Conservation (phyloP, 805 yeast genomes). For the Ogataea naganishii region DNA sequence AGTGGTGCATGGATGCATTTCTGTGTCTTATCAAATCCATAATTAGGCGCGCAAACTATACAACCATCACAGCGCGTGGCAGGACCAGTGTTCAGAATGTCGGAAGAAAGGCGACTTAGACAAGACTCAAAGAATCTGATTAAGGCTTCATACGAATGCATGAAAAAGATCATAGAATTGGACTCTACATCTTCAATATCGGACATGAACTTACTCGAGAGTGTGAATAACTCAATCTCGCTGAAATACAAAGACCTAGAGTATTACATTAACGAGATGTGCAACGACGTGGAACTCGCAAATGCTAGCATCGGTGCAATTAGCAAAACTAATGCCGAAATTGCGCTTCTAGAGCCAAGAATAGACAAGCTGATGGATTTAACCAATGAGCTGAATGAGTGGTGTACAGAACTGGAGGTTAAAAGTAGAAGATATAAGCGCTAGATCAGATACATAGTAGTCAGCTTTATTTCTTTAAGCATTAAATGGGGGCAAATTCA, state of each 20-base stretch:
- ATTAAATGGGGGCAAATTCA: too few relatives aligned
- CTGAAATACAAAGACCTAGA: slow-evolving; percentile 42
- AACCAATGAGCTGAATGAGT: slow-evolving; percentile 50
- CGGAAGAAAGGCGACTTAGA: slow-evolving; percentile 2
- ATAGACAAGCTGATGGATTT: slow-evolving; percentile 35
- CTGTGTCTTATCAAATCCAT: too few relatives aligned
- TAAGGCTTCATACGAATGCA: slow-evolving; percentile 19
- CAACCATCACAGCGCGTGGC: too few relatives aligned
- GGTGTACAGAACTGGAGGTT: slow-evolving; percentile 47
- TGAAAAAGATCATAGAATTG: slow-evolving; percentile 24
- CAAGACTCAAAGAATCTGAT: slow-evolving; percentile 18
- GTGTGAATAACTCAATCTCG: slow-evolving; percentile 50
- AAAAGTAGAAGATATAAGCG: slow-evolving; percentile 22
- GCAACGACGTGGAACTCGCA: slow-evolving; percentile 5
- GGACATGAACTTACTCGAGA: slow-evolving; percentile 41
- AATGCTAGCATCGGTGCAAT: slow-evolving; percentile 9
- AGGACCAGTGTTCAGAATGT: too few relatives aligned
- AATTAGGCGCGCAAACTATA: too few relatives aligned
- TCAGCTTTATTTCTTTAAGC: too few relatives aligned
- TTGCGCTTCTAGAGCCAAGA: slow-evolving; percentile 23
- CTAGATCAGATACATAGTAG: too few relatives aligned
- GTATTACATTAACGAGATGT: slow-evolving; percentile 22
- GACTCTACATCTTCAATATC: slow-evolving; percentile 25
- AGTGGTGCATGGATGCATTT: too few relatives aligned
- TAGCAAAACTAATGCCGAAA: slow-evolving; percentile 16